Evolutionary conservation across 2,329 filamentous ascomycete genomes (phyloP), one percentile per base, ranked within the genome.

Genomic region (Neofusicoccum cordaticola): DNA sequence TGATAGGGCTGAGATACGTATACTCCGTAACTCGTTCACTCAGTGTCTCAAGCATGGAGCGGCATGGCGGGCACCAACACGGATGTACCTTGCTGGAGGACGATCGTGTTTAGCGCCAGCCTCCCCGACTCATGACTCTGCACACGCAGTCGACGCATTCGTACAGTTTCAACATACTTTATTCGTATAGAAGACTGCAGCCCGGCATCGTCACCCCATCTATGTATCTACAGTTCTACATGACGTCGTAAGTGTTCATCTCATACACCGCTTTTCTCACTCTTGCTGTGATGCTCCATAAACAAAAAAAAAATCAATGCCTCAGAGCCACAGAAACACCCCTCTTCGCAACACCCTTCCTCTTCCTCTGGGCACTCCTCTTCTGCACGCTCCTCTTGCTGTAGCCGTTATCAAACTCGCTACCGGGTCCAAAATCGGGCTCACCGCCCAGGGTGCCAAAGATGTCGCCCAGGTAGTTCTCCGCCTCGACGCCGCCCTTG

Each of bases 401-500:
- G 65, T 9, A 52, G 1, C 48, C 70, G 13, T 68, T 67, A 13
- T 67, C 62, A 48, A 74, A 69, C 3, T 61, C 66, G 66, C 80
- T 83, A 0, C 83, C 84, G 0, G 82, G 82, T 0, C 88, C 88
- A 74, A 90, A 91, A 71, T 90, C 86, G 0, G 88, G 88, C 45
- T 76, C 73, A 1, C 88, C 88, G 1, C 88, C 88, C 3, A 92
- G 76, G 9, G 84, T 88, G 13, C 88, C 89, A 68, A 91, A 88
- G 62, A 91, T 86, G 70, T 91, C 88, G 3, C 89, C 88, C 34
- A 91, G 77, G 71, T 91, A 91, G 70, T 91, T 90, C 2, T 73
- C 77, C 0, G 88, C 75, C 65, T 77, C 70, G 44, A 91, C 73
- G 2, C 89, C 89, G 1, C 71, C 67, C 45, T 78, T 74, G 70